Evolutionary conservation across 257 asterid species (phyloP), one percentile per base, ranked within the genome.

Genomic region (Rhazya stricta): DNA sequence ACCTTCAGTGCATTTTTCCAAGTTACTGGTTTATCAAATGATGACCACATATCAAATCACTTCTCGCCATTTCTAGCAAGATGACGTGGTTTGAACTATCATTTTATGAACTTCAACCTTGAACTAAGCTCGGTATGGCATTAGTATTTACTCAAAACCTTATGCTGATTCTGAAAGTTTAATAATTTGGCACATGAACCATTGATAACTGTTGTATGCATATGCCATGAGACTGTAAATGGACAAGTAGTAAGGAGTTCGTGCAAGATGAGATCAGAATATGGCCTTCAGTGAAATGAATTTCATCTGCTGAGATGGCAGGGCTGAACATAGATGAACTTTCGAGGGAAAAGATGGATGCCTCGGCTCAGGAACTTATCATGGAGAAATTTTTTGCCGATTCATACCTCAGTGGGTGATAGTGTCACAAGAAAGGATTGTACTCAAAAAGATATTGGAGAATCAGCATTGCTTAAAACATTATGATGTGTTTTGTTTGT

Each of bases 271-370:
- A 54, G 30, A 54, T 18, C 6, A 5, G 62, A 23, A 21, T 54
- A n/a, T 54, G 62, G 18, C 58, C 27, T 18, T 54, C 12, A 54
- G 4, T 23, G 30, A 23, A 54, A 43, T 8, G 50, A 43, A 43
- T 43, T 43, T 43, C 50, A 43, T 43, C 50, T 43, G 15, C 50
- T 43, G 50, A 43, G 9, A 54, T 65, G 13, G 65, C 78, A 92
- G 97, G 91, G 76, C 75, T 92, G 0, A 80, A 86, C 77, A 88
- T 90, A 29, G 89, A 88, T 53, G 92, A 85, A 67, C 80, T 86
- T 74, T 92, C 96, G 0, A 92, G 86, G 87, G 88, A 73, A 81
- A 90, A 88, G 79, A 88, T 92, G 92, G 94, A 90, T 29, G 85
- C 84, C 6, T 79, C 85, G 2, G 90, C 94, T 11, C 77, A 79